Conservation (phyloP, 2,329 filamentous ascomycete genomes). For the Aureobasidium mangrovei region DNA sequence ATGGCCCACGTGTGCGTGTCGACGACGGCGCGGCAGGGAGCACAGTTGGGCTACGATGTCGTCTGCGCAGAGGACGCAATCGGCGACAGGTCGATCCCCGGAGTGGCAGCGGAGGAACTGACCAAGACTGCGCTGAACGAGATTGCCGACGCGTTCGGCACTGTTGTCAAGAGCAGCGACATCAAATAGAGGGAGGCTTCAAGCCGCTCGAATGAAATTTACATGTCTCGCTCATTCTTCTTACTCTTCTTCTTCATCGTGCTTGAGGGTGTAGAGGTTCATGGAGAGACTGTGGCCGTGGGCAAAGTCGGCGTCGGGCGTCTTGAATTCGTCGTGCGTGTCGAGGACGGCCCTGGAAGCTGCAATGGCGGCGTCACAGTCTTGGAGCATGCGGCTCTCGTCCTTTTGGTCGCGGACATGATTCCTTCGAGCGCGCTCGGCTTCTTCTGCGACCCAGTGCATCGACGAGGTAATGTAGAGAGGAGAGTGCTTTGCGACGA, state of each 20-base stretch:
- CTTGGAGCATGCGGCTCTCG: not conserved
- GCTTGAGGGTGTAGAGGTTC: constrained; percentile 10
- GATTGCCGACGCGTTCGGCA: constrained; percentile 55
- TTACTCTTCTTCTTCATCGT: constrained; percentile 1
- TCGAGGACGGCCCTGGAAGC: constrained; percentile 6
- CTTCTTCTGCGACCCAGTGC: constrained; percentile 7
- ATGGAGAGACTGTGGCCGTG: constrained; percentile 2
- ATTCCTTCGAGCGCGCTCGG: not conserved
- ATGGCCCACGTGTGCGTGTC: constrained; percentile 60
- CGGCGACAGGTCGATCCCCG: constrained; percentile 59
- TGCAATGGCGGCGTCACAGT: not conserved
- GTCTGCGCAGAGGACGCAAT: constrained; percentile 53
- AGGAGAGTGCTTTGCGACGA: not conserved
- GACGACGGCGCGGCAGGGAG: constrained; percentile 53
- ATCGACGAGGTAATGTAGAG: constrained; percentile 14
- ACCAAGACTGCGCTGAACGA: constrained; percentile 48
- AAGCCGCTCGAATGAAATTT: not conserved
- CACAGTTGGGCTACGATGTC: constrained; percentile 55
- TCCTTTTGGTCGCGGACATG: not conserved
- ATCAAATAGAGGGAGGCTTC: constrained; percentile 30
- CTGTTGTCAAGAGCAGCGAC: constrained; percentile 45
- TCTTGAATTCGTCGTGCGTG: constrained; percentile 3
- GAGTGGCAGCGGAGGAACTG: constrained; percentile 47
- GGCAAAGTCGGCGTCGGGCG: constrained; percentile 10
- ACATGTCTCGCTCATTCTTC: not conserved